Percentiles rank a stretch among this genome's conserved stretches.
Evolutionary conservation across 139 green algal genomes (phyloP).

Genomic region (Yamagishiella unicocca): DNA sequence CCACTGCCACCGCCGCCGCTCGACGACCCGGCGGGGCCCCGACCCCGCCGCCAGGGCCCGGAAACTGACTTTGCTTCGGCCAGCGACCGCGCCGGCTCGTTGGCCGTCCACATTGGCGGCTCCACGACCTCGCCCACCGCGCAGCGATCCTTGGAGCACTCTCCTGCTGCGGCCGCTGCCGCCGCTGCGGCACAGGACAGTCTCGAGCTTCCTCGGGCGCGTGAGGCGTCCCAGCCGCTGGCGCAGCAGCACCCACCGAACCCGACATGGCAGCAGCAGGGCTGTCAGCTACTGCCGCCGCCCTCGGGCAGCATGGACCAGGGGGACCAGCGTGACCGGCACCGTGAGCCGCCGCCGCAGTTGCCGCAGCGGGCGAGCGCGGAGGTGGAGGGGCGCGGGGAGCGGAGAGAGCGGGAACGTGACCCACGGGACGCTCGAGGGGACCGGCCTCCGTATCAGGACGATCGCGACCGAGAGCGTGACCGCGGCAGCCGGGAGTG

Average conservation of each 20-base stretch:
- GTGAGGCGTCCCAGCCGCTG: not conserved
- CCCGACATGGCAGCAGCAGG: not conserved
- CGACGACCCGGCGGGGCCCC: no score
- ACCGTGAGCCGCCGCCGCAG: not conserved
- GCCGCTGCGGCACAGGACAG: no score
- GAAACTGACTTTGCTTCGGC: no score
- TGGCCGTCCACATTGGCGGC: no score
- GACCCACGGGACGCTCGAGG: constrained; percentile 17
- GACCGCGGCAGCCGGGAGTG: not conserved
- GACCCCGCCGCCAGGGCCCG: no score
- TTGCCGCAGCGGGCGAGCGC: not conserved
- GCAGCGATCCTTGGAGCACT: no score
- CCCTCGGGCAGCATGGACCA: not conserved
- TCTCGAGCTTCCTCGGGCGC: not conserved
- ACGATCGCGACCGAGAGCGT: constrained; percentile 12
- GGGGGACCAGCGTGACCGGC: no score
- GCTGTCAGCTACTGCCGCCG: not conserved
- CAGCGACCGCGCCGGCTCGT: no score
- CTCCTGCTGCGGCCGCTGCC: no score
- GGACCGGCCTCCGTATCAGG: not conserved
- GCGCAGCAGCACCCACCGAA: not conserved
- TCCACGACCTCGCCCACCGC: no score
- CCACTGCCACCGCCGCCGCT: not conserved
- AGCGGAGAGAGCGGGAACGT: not conserved
- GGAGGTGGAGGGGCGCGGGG: not conserved